These are phyloP conservation scores for Diaporthe nobilis DNA, from an alignment of 2,329 filamentous ascomycete species.

Conservation along the genomic window DNA sequence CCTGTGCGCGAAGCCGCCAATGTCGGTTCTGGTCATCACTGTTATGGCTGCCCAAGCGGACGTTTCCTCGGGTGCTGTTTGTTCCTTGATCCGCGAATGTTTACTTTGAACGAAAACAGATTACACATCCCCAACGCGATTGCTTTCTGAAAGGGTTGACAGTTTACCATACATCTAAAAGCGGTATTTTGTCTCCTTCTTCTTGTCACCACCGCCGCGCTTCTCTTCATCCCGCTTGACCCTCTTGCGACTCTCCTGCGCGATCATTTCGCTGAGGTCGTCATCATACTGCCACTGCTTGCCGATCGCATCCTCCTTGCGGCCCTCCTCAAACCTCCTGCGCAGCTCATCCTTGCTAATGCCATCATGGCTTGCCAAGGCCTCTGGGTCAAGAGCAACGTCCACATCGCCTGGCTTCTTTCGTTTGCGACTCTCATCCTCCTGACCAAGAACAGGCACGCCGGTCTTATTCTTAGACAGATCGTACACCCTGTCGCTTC, in stretches of 20 bases:
- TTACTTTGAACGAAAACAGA: background rate
- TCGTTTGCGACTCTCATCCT: conserved; percentile 83
- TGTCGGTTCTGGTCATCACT: background rate
- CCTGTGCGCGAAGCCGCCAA: too few relatives aligned
- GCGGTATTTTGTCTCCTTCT: conserved; percentile 68
- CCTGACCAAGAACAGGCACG: conserved; percentile 83
- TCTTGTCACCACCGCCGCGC: conserved; percentile 67
- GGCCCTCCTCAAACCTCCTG: conserved; percentile 83
- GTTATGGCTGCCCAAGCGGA: background rate
- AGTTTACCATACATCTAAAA: conserved; percentile 52
- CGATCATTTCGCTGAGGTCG: conserved; percentile 95
- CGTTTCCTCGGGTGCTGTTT: background rate
- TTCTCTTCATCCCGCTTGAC: conserved; percentile 90
- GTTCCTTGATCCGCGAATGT: background rate
- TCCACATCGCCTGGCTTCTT: conserved; percentile 98
- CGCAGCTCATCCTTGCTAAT: conserved; percentile 88
- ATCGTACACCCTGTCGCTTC: conserved; percentile 94
- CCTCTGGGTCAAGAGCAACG: conserved; percentile 89
- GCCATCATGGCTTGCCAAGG: conserved; percentile 79
- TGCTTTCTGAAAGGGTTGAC: conserved; percentile 1
- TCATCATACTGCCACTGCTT: conserved; percentile 79
- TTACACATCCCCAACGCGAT: background rate
- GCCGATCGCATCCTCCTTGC: conserved; percentile 74
- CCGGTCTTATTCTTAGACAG: conserved; percentile 70
- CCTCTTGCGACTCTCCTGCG: conserved; percentile 90